Evolutionary conservation across 192 early-diverging fungal species (phyloP).

Genomic region (Backusella psychrophila): DNA sequence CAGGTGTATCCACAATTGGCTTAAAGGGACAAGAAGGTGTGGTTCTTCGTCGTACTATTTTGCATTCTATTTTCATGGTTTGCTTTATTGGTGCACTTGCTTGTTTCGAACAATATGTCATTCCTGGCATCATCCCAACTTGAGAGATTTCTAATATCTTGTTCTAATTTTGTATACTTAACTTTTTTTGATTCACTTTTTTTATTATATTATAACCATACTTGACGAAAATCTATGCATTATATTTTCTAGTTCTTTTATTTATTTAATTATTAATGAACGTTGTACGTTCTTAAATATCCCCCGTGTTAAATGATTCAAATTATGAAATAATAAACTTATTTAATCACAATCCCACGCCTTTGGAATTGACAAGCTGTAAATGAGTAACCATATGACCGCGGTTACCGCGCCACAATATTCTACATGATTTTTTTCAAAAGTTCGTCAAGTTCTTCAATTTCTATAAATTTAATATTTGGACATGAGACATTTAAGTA

Average conservation of each 20-base stretch:
- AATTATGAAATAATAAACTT: background rate
- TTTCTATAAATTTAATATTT: background rate
- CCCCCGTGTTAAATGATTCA: background rate
- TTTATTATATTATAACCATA: background rate
- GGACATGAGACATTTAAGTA: background rate
- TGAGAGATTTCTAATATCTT: background rate
- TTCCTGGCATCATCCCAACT: slow-evolving; percentile 27
- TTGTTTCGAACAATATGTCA: slow-evolving; percentile 32
- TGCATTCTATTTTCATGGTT: slow-evolving; percentile 33
- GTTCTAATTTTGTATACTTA: background rate
- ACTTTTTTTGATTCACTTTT: background rate
- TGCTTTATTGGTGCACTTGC: slow-evolving; percentile 29
- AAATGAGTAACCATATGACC: background rate
- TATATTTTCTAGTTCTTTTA: background rate
- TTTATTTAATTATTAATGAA: background rate
- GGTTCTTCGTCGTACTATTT: slow-evolving; percentile 33
- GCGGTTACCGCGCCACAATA: background rate
- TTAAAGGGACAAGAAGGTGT: slow-evolving; percentile 32
- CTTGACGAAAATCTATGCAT: background rate
- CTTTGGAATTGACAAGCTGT: background rate
- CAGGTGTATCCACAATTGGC: slow-evolving; percentile 39
- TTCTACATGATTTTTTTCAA: background rate
- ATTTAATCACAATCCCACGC: background rate
- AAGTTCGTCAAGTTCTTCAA: background rate
- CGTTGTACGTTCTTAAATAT: slow-evolving; percentile 2